Evolutionary conservation across 768 basidiomycete species (phyloP), one percentile per base, ranked within the genome.

Genomic region (Tubosaeta sp.): DNA sequence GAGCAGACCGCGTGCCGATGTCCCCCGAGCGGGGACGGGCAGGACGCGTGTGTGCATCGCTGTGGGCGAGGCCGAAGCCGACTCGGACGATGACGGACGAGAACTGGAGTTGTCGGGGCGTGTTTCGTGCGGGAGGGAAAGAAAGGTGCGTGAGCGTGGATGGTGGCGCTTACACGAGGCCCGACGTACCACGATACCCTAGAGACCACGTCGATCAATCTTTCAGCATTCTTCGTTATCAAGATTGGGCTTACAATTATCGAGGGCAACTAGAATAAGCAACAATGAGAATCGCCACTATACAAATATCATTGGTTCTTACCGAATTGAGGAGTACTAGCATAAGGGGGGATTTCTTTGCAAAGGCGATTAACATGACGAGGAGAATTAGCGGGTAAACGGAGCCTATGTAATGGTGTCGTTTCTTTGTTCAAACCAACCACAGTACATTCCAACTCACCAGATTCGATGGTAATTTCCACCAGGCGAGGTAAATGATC

Each of bases 61-160:
- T 61, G 19, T 56, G 51, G n/a, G 53, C 55, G 24, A 59, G 41
- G 18, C 60, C 54, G 3, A 56, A 29, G 27, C 57, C 57, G 11
- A 64, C 54, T 29, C 62, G 65, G 35, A 63, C 58, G 43, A 66
- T 63, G 13, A 66, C 60, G 19, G 53, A 59, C 31, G 65, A 61
- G 49, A 63, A 66, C 47, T 48, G 21, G 14, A 8, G n/a, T 16
- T 29, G 8, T 42, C 9, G 14, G 27, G 19, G 38, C 35, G 35
- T n/a, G 35, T 14, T 7, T 36, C 7, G n/a, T 40, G 12, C 21
- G 39, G 16, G 21, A 21, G 13, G 14, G 1, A 6, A 6, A n/a
- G 21, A 6, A 22, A 24, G 39, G 22, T 11, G 22, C 6, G 21
- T 40, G 22, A 40, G 39, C 22, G 24, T 40, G 14, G 39, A 22